Evolutionary conservation across 1,284 basidiomycete genomes (phyloP).

Genomic region (Stygiomarasmius scandens): DNA sequence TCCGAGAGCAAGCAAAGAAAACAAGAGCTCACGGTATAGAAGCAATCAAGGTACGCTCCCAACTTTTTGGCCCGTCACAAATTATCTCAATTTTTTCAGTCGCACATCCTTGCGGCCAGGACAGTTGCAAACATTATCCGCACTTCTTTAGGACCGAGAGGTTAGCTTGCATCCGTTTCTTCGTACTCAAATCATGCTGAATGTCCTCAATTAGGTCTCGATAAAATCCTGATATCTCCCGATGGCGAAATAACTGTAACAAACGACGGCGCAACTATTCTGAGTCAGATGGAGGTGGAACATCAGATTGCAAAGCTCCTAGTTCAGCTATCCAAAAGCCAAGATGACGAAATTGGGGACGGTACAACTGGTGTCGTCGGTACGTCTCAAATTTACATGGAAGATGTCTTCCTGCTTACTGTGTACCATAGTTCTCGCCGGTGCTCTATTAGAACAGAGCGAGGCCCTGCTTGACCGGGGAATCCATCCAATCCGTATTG

Average conservation of each 20-base stretch:
- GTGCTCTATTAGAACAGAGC: slow-evolving; percentile 91
- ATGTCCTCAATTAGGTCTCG: slow-evolving; percentile 68
- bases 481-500: slow-evolving; percentile 97
- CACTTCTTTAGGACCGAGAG: slow-evolving; percentile 93
- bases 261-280: slow-evolving; percentile 97
- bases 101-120: slow-evolving; percentile 91
- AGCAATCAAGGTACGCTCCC: slow-evolving; percentile 84
- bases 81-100: slow-evolving; percentile 48
- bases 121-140: slow-evolving; percentile 95
- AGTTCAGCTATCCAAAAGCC: slow-evolving; percentile 95
- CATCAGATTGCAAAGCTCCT: slow-evolving; percentile 98
- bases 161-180: slow-evolving; percentile 39
- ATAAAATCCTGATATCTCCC: slow-evolving; percentile 98
- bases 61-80: slow-evolving; percentile 13
- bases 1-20: slow-evolving; percentile 94
- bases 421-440: slow-evolving; percentile 85
- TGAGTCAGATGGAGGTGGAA: slow-evolving; percentile 97
- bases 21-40: slow-evolving; percentile 93
- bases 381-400: slow-evolving; percentile 45
- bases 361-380: slow-evolving; percentile 99
- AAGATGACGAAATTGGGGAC: slow-evolving; percentile 99
- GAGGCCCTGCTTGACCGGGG: slow-evolving; percentile 93
- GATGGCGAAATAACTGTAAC: slow-evolving; percentile 99
- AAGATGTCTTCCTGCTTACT: slow-evolving; percentile 14
- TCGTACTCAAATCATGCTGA: not conserved